Base-by-base conservation (phyloP, 164 flowering plant species). In the Warburgia ugandensis region DNA sequence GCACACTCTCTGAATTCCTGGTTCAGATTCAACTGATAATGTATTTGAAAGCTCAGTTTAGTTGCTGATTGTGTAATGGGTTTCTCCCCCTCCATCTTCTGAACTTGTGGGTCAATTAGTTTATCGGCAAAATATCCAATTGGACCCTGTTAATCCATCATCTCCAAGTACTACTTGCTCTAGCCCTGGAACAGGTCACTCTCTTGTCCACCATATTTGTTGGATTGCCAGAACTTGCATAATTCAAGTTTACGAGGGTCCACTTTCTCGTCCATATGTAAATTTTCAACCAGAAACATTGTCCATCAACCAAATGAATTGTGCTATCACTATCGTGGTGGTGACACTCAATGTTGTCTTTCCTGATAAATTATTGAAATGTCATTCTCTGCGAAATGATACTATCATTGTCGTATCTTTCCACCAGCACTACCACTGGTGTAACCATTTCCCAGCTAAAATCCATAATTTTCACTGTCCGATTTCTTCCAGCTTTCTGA, bases 401-500 rank as follows among this genome's bases (percentile, higher is more conserved):
- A n/a, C n/a, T n/a, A n/a, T 16, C 31, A 12, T 45, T 9, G 29
- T 22, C 32, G 29, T 14, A 27, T 22, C 27, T 26, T 22, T 27
- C 29, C 49, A 7, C 27, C 17, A 11, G 10, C 17, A 28, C 32
- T 5, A 6, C 20, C 19, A 28, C 49, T 21, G 3, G 17, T 7
- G 22, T 26, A n/a, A 26, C 19, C n/a, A 45, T 8, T 30, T 32
- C 29, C 25, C 13, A 5, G 38, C 39, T n/a, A 28, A 14, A 10
- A 14, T n/a, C 23, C 33, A 2, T 1, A 29, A 28, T 13, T 16
- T 23, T 62, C 63, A 77, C 30, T 62, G 72, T 13, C 76, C 79
- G 32, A 94, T 79, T 52, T 84, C 84, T 66, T 84, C 87, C 46
- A 94, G 84, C 77, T 78, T 84, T 52, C 67, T 50, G 6, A 81